Percentiles rank a stretch among this genome's conserved stretches.
Conservation (phyloP, 768 basidiomycete species). For the Filobasidium wieringae region DNA sequence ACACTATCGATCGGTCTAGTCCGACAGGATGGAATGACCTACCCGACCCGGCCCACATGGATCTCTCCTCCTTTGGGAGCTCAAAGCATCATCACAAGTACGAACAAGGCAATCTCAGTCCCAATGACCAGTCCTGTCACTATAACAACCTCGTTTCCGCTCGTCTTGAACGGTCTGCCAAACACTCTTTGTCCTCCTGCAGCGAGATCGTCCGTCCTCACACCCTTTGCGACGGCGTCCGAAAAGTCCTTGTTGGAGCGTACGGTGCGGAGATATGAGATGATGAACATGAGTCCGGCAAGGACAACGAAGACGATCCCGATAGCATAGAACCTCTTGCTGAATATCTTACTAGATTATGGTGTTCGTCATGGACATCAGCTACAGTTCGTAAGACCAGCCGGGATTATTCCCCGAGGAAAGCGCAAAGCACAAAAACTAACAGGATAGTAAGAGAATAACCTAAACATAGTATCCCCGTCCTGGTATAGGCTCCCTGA, state of each 20-base stretch:
- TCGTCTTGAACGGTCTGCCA: slow-evolving; percentile 3
- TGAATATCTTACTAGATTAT: slow-evolving; percentile 6
- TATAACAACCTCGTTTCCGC: neutral
- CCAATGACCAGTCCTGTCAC: neutral
- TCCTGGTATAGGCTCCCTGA: neutral
- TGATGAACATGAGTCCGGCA: neutral
- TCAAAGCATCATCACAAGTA: neutral
- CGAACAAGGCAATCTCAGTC: neutral
- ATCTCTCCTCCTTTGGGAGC: no score
- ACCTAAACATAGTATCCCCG: neutral
- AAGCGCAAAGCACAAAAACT: no score
- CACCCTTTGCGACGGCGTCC: neutral
- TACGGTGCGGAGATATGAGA: neutral
- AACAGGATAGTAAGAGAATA: neutral
- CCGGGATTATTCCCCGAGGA: no score
- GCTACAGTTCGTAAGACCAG: no score
- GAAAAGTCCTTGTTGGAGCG: slow-evolving; percentile 2
- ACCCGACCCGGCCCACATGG: no score
- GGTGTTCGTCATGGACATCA: no score
- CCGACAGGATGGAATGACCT: no score
- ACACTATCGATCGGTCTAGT: no score
- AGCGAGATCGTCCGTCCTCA: neutral
- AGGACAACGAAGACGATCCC: slow-evolving; percentile 1
- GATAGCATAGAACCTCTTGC: neutral
- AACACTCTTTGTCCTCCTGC: neutral